phyloP scores from a whole-genome alignment of 2,329 filamentous ascomycete species.

The Cryphonectria japonica region DNA sequence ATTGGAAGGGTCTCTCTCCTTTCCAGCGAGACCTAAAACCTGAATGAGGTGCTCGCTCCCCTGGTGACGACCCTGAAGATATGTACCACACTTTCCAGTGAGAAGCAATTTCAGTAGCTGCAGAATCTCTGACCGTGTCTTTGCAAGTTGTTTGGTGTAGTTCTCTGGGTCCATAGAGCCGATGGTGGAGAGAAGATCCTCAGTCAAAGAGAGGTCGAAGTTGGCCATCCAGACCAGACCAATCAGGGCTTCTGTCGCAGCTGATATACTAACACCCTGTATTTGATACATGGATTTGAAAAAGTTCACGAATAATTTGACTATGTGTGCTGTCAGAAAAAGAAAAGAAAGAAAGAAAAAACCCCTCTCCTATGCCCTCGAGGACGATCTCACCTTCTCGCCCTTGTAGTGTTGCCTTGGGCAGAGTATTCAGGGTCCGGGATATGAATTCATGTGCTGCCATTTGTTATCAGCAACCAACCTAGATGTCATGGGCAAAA shows the following conservation, averaged over 20 bases:
- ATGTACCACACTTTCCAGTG: slow-evolving; percentile 25
- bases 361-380: not conserved
- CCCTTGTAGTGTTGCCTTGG: slow-evolving; percentile 36
- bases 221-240: slow-evolving; percentile 22
- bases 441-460: slow-evolving; percentile 61
- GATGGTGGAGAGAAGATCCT: slow-evolving; percentile 20
- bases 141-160: slow-evolving; percentile 27
- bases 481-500: not conserved
- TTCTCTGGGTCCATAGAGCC: slow-evolving; percentile 17
- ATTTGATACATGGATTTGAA: slow-evolving; percentile 28
- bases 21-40: slow-evolving; percentile 43
- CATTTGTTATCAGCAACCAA: slow-evolving; percentile 22
- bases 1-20: slow-evolving; percentile 61
- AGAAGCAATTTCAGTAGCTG: slow-evolving; percentile 10
- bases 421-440: slow-evolving; percentile 54
- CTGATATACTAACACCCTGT: slow-evolving; percentile 23
- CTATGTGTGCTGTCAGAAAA: slow-evolving; percentile 4
- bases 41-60: slow-evolving; percentile 38
- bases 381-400: slow-evolving; percentile 10
- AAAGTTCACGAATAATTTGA: slow-evolving; percentile 17
- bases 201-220: slow-evolving; percentile 20
- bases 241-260: slow-evolving; percentile 25
- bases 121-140: slow-evolving; percentile 24
- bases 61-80: slow-evolving; percentile 20
- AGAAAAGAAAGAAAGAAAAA: no score